Conservation (phyloP, 2,329 filamentous ascomycete species). For the Colletotrichum cuscutae region DNA sequence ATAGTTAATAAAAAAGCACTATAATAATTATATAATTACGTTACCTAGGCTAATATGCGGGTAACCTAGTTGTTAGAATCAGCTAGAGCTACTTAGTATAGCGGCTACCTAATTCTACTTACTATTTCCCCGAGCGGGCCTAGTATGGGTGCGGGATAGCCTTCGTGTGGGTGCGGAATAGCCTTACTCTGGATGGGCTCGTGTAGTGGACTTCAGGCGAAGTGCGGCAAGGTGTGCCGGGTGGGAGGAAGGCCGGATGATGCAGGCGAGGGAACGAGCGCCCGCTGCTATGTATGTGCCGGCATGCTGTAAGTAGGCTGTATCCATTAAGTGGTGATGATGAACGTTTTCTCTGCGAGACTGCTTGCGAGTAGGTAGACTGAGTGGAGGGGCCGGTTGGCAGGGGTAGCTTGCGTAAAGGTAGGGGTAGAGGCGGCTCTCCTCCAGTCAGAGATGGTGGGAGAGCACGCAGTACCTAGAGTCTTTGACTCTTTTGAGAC, state of each 20-base stretch:
- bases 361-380: not conserved
- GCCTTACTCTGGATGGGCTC: slow-evolving; percentile 2
- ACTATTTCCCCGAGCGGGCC: too few relatives aligned
- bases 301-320: not conserved
- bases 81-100: too few relatives aligned
- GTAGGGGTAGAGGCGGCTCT: slow-evolving; percentile 10
- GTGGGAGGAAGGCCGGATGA: slow-evolving; percentile 12
- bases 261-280: slow-evolving; percentile 6
- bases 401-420: slow-evolving; percentile 20
- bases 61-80: too few relatives aligned
- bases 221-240: slow-evolving; percentile 11
- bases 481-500: not conserved
- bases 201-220: not conserved
- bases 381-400: too few relatives aligned
- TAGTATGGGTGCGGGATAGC: too few relatives aligned
- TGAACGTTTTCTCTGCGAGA: not conserved
- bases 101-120: too few relatives aligned
- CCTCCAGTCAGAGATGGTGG: not conserved
- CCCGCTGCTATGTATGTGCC: slow-evolving; percentile 25
- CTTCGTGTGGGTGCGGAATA: too few relatives aligned
- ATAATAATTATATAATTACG: too few relatives aligned
- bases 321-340: not conserved
- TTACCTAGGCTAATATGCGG: too few relatives aligned
- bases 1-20: too few relatives aligned
- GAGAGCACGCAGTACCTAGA: not conserved